Percentiles rank a stretch among this genome's conserved stretches.
Conservation (phyloP, 106 monocot genomes). For the Vanilla planifolia region DNA sequence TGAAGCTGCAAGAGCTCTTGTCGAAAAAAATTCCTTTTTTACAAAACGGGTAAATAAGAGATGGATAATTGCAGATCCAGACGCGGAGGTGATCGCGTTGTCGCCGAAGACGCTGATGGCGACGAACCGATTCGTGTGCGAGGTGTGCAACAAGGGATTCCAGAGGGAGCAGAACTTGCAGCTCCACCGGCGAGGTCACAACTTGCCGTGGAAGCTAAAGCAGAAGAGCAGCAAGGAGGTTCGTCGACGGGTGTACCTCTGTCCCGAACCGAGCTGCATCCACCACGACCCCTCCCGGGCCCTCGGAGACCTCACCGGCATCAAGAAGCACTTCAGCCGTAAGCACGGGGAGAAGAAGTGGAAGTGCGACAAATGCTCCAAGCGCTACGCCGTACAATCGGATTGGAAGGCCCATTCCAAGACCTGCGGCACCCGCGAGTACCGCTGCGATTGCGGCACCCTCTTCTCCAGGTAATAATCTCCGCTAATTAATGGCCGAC, state of each 20-base stretch:
- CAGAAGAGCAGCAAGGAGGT: slow-evolving; percentile 64
- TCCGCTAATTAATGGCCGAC: not conserved
- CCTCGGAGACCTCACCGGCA: slow-evolving; percentile 90
- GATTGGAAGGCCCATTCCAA: slow-evolving; percentile 89
- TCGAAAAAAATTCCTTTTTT: no score
- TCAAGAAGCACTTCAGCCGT: slow-evolving; percentile 87
- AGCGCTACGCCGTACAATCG: slow-evolving; percentile 85
- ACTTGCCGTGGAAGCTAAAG: slow-evolving; percentile 87
- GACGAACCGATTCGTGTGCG: slow-evolving; percentile 82
- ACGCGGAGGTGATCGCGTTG: slow-evolving; percentile 78
- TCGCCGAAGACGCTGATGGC: slow-evolving; percentile 82
- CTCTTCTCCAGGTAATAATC: slow-evolving; percentile 70
- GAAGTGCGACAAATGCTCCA: slow-evolving; percentile 93
- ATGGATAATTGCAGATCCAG: slow-evolving; percentile 42
- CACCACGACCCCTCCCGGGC: slow-evolving; percentile 81
- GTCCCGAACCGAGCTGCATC: slow-evolving; percentile 75
- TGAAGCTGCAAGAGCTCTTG: no score
- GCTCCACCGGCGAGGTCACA: slow-evolving; percentile 82
- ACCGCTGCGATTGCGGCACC: slow-evolving; percentile 88
- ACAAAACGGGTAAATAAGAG: no score
- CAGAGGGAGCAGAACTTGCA: slow-evolving; percentile 86
- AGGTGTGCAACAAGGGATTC: slow-evolving; percentile 88
- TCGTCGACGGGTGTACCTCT: slow-evolving; percentile 61
- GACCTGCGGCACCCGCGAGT: slow-evolving; percentile 86
- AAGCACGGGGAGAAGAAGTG: slow-evolving; percentile 97